Evolutionary conservation across 75 land plant genomes (phyloP).

Genomic region (Picea glauca): DNA sequence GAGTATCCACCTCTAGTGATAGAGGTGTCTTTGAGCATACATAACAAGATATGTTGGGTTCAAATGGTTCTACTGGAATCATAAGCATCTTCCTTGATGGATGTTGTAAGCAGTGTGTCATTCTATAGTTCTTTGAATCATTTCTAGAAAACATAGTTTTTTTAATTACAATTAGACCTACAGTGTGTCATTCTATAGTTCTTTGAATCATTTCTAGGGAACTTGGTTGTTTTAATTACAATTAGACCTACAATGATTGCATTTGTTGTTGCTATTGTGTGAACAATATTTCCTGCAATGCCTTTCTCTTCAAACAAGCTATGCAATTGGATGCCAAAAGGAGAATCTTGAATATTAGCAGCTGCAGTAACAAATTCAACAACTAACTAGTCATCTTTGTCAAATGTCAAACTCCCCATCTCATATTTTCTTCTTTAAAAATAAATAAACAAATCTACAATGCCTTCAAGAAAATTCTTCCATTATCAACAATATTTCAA

Average conservation of each 20-base stretch:
- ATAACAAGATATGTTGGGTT: slow-evolving; percentile 77
- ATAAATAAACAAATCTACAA: slow-evolving; percentile 63
- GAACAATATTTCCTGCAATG: slow-evolving; percentile 98
- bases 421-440: slow-evolving; percentile 72
- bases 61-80: slow-evolving; percentile 95
- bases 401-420: slow-evolving; percentile 78
- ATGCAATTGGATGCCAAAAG: slow-evolving; percentile 92
- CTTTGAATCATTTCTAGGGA: slow-evolving; percentile 50
- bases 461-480: slow-evolving; percentile 75
- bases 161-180: no score
- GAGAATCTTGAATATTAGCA: slow-evolving; percentile 85
- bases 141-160: no score
- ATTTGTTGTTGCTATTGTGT: slow-evolving; percentile 99
- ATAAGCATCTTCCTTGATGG: no score
- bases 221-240: slow-evolving; percentile 89
- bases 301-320: slow-evolving; percentile 98
- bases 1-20: no score
- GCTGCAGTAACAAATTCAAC: slow-evolving; percentile 99
- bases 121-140: no score
- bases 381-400: slow-evolving; percentile 96
- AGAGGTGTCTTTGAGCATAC: no score
- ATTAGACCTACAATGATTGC: slow-evolving; percentile 94
- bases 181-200: no score
- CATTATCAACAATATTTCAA: slow-evolving; percentile 79
- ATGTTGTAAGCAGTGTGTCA: no score